Percentiles rank a stretch among this genome's conserved stretches.
Evolutionary conservation across 768 basidiomycete species (phyloP).

Genomic region (Sarcodon aspratus): DNA sequence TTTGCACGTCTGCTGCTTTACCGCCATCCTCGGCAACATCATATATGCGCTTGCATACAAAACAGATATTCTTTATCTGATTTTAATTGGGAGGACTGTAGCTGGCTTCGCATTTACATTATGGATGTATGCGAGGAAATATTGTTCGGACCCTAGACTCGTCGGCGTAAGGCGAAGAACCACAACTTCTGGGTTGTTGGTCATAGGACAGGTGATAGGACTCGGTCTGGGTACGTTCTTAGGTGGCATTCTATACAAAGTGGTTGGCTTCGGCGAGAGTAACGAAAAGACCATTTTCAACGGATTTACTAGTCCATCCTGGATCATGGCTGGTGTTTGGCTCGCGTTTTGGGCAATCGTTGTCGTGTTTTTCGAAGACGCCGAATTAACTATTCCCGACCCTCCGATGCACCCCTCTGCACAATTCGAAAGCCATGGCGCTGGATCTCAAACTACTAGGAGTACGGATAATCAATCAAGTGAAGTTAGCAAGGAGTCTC

Average conservation of each 20-base stretch:
- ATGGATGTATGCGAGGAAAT: constrained; percentile 60
- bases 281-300: constrained; percentile 52
- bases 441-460: constrained; percentile 3
- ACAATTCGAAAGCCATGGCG: constrained; percentile 2
- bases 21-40: constrained; percentile 44
- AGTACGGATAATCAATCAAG: not conserved
- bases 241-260: constrained; percentile 39
- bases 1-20: too few relatives aligned
- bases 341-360: constrained; percentile 34
- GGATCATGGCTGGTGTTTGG: constrained; percentile 50
- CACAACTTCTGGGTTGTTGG: constrained; percentile 51
- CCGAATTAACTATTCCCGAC: too few relatives aligned
- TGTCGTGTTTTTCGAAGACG: constrained; percentile 20
- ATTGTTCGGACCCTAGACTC: constrained; percentile 57
- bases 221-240: constrained; percentile 54
- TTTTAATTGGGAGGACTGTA: constrained; percentile 57
- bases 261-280: constrained; percentile 12
- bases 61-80: constrained; percentile 51
- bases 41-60: constrained; percentile 52
- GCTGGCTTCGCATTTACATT: constrained; percentile 47
- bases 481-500: not conserved
- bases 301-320: constrained; percentile 54
- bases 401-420: not conserved
- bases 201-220: constrained; percentile 50
- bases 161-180: constrained; percentile 54